Base-by-base conservation (phyloP, 495 filamentous ascomycete species). In the Penicillium silybi region DNA sequence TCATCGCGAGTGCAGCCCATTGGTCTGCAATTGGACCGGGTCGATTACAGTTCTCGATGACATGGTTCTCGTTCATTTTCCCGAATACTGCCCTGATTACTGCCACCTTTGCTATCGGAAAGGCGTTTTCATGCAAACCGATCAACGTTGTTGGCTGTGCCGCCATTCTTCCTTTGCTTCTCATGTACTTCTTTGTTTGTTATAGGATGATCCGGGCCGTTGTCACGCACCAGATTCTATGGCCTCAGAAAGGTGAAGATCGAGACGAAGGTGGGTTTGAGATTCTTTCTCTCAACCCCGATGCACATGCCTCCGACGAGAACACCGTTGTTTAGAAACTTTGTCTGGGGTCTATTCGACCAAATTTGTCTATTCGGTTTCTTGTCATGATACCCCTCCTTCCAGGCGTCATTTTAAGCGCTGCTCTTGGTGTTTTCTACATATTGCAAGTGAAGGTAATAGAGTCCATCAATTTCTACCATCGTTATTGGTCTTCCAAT, bases 61-160 rank as follows among this genome's bases (percentile, higher is more conserved):
- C 83, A 3, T 95, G 89, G 88, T 93, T 83, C 65, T 88, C 85
- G 0, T 95, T 92, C 62, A 77, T 95, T 0, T 95, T 95, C 61
- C 90, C 90, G 3, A 92, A 95, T 56, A 92, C 88, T 6, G 85
- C 87, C 0, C 65, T 90, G 55, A 72, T 86, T 27, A 88, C 85
- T 0, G 85, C 88, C 0, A 92, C 88, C 0, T 84, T 87, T 56
- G 83, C 84, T 2, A 71, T 92, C n/a, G 85, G 81, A 3, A 76
- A 75, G 27, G 83, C 83, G 1, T 82, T 92, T 29, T 71, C 78
- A 2, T 84, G 76, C 56, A 64, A 68, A 23, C 72, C 79, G 1
- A 84, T 95, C 32, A 63, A 82, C 23, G 81, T 90, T 13, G 63
- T 88, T 22, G 89, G 86, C 0, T 87, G 84, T 53, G 84, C 79